Evolutionary conservation across 1,139 yeast species (phyloP).

Genomic region (Debaryomyces fabryi): DNA sequence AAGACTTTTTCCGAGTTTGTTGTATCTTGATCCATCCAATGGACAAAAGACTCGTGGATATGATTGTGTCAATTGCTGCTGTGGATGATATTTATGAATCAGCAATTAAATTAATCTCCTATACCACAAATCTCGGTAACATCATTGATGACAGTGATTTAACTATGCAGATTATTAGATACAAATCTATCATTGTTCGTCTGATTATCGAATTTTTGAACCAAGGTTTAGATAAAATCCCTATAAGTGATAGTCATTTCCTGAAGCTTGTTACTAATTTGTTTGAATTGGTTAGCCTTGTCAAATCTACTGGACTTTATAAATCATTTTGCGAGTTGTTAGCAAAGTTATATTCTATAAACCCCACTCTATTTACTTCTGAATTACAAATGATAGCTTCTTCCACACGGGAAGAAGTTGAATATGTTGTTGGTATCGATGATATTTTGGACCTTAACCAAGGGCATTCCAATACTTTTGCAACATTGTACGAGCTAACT

Average conservation of each 20-base stretch:
- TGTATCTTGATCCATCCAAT: slow-evolving; percentile 31
- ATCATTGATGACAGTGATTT: slow-evolving; percentile 35
- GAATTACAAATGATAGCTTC: slow-evolving; percentile 30
- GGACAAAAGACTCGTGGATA: slow-evolving; percentile 25
- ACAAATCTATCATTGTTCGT: slow-evolving; percentile 31
- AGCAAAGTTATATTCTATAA: slow-evolving; percentile 33
- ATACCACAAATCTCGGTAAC: slow-evolving; percentile 35
- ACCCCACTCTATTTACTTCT: slow-evolving; percentile 29
- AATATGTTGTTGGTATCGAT: slow-evolving; percentile 36
- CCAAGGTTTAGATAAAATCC: slow-evolving; percentile 31
- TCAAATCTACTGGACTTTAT: slow-evolving; percentile 36
- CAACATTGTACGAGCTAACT: slow-evolving; percentile 32
- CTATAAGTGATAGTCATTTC: slow-evolving; percentile 38
- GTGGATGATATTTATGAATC: slow-evolving; percentile 34
- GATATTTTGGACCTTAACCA: slow-evolving; percentile 21
- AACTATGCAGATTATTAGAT: slow-evolving; percentile 40
- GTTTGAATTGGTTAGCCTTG: slow-evolving; percentile 36
- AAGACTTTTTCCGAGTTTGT: slow-evolving; percentile 40
- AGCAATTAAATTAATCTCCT: slow-evolving; percentile 29
- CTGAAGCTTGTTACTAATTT: slow-evolving; percentile 30
- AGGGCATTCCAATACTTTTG: slow-evolving; percentile 13
- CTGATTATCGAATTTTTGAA: slow-evolving; percentile 33
- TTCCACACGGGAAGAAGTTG: slow-evolving; percentile 37
- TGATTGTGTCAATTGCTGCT: slow-evolving; percentile 27
- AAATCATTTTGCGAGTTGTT: slow-evolving; percentile 28